Percentiles rank a stretch among this genome's conserved stretches.
Conservation (phyloP, 108 stramenopile genomes). For the Schizochytrium sp. region DNA sequence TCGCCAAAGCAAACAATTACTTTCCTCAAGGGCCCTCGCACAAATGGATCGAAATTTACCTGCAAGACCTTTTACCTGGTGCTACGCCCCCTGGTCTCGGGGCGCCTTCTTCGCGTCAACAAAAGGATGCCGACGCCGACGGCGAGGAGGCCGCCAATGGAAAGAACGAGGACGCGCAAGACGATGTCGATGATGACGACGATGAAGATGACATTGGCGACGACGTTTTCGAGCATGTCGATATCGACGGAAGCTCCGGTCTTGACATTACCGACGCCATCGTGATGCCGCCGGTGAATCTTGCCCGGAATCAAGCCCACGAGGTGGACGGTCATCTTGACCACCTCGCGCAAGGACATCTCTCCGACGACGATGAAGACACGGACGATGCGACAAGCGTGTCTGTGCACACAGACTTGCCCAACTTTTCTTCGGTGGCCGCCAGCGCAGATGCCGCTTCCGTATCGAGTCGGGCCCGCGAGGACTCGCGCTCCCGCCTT, state of each 20-base stretch:
- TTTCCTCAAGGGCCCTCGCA: conserved; percentile 9
- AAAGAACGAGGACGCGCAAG: background rate
- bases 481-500: background rate
- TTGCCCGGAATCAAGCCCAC: no score
- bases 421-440: no score
- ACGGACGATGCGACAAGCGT: no score
- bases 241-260: no score
- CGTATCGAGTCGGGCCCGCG: background rate
- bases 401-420: no score
- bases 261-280: no score
- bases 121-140: background rate
- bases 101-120: no score
- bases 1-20: background rate
- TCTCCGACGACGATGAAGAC: no score
- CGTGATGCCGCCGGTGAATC: no score
- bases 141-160: background rate
- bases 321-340: no score
- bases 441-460: background rate
- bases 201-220: background rate
- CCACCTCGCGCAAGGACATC: no score
- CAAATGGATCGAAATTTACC: background rate
- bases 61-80: background rate
- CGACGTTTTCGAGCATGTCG: background rate
- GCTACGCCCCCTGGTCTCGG: background rate
- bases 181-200: background rate